Base-by-base conservation (phyloP, 2,329 filamentous ascomycete genomes). In the Capronia coronata region DNA sequence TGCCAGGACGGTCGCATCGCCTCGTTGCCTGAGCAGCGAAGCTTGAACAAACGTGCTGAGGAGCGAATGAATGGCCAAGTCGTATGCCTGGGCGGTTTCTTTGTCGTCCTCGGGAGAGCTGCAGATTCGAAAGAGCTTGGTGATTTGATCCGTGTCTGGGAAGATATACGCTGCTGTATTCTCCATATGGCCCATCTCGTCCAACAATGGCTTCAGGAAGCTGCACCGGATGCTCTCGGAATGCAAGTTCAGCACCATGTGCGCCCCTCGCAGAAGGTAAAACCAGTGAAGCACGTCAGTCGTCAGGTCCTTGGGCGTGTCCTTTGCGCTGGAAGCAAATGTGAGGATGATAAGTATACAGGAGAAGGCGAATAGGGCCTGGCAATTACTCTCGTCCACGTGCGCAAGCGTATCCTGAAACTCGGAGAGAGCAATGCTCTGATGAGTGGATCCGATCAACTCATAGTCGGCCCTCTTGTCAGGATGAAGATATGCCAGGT, bases 361-460 rank as follows among this genome's bases (percentile, higher is more conserved):
- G 25, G 67, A 61, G 46, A 70, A 70, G 3, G 65, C 66, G 48
- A 63, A 72, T 11, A 72, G 60, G 1, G 71, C 70, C 10, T 70
- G 68, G 30, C 67, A 68, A 39, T 71, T 71, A 1, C 66, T 62
- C 2, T 67, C 61, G 2, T 68, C 67, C 14, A 74, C 64, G 11
- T 68, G 59, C 1, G 59, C 56, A 4, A 70, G 52, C n/a, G 63
- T 60, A 19, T 65, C 63, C 29, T 64, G 62, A 22, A 67, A 61
- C 1, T 63, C 63, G 7, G 63, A 58, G 18, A 67, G 64, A 2
- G 65, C 63, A 23, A 65, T 61, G 38, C 62, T 65, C 50, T 70
- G 67, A 46, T 70, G 68, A 22, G 61, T 61, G 18, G 66, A 60
- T 1, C 65, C 67, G 16, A 63, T 58, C 43, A 68, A 60, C 5